Base-by-base conservation (phyloP, 179 eudicot genomes). In the Camellia oleifera region DNA sequence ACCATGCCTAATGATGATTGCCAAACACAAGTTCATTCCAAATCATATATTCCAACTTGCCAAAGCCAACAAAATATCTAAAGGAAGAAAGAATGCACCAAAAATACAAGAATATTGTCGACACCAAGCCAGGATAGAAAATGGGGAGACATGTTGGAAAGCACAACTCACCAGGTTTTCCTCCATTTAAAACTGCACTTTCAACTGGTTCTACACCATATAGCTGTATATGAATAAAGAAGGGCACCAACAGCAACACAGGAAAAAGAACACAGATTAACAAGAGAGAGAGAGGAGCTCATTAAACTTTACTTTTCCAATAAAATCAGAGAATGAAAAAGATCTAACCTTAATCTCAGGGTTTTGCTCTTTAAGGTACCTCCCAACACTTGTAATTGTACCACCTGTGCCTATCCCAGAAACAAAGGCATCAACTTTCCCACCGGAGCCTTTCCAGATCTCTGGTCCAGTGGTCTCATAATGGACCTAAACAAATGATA, bases 371-470 rank as follows among this genome's bases (percentile, higher is more conserved):
- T 91, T 72, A 0, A 72, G 76, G 45, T 53, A 72, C 76, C 62
- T 74, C 13, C 76, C 76, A 7, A 90, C 85, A 80, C 98, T 97
- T 32, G 98, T 91, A 66, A 95, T 81, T 56, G 98, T 93, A 52
- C 99, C 99, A 15, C 98, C 95, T 4, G 98, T 93, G 45, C 99
- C 98, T 75, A 95, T 90, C 78, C 99, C 98, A 64, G 95, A 92
- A 79, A 95, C 91, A 82, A 95, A 79, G 26, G 90, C 93, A 84
- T 95, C 98, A 32, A 95, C 81, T 80, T 93, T 95, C 14, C 98
- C 98, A 52, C 83, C 91, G 1, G 95, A 82, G 66, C 89, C 91
- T 83, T 77, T 95, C 99, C 99, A 95, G 69, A 95, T 82, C 84
- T 95, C 99, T 0, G 97, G 99, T 54, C 99, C 99, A 58, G 99